Conservation (phyloP, 441 rosid species). For the Populus hybrid region DNA sequence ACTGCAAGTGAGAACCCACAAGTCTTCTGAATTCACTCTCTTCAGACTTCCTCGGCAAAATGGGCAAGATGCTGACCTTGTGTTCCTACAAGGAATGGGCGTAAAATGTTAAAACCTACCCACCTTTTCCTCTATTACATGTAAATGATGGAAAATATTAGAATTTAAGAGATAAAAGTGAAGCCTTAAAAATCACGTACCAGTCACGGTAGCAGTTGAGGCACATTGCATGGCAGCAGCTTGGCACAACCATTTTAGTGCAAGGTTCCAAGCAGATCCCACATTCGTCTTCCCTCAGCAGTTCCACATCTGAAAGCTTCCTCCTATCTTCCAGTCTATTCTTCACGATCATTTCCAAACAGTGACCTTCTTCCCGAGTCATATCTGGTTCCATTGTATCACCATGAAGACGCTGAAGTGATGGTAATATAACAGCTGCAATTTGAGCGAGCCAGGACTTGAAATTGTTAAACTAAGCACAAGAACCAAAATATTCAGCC, state of each 20-base stretch:
- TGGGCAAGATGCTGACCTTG: constrained; percentile 84
- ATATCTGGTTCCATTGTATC: constrained; percentile 37
- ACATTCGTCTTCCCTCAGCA: constrained; percentile 86
- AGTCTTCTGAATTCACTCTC: constrained; percentile 80
- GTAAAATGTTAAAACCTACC: background rate
- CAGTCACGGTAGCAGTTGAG: constrained; percentile 86
- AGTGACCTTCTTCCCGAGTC: constrained; percentile 29
- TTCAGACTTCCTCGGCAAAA: constrained; percentile 79
- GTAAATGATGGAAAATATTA: background rate
- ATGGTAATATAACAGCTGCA: constrained; percentile 80
- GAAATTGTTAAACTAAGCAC: background rate
- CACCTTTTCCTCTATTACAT: background rate
- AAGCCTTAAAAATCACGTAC: constrained; percentile 35
- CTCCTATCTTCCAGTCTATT: constrained; percentile 28
- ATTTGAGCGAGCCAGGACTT: constrained; percentile 4
- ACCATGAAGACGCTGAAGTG: constrained; percentile 64
- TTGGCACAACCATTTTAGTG: constrained; percentile 80
- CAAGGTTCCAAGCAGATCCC: constrained; percentile 93
- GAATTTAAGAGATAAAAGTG: background rate
- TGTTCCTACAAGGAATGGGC: constrained; percentile 51
- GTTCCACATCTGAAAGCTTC: constrained; percentile 34
- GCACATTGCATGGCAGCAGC: constrained; percentile 92
- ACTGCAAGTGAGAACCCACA: constrained; percentile 79
- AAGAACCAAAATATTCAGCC: constrained; percentile 3
- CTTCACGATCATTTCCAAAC: constrained; percentile 19